A percentile compares a stretch with the other conserved stretches of the same genome.
These are phyloP conservation scores for Trichoderma koningiopsis DNA, from an alignment of 2,329 filamentous ascomycete genomes.

Conservation along the genomic window DNA sequence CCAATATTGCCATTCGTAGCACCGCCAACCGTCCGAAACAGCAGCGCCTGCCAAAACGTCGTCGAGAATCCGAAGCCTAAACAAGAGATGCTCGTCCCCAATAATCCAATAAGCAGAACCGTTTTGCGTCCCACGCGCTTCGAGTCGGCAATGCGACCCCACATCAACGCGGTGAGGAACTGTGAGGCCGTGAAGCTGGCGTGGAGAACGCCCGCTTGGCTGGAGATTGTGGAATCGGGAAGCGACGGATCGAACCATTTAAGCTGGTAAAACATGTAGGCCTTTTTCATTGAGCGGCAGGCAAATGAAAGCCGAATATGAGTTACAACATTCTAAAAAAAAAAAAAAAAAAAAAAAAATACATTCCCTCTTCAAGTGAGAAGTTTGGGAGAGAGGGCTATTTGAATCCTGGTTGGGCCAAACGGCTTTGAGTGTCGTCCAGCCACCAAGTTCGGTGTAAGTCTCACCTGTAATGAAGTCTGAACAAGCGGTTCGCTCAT, in stretches of 20 bases:
- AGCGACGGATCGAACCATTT: slow-evolving; percentile 66
- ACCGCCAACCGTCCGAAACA: slow-evolving; percentile 70
- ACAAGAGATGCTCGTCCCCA: slow-evolving; percentile 57
- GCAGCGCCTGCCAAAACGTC: slow-evolving; percentile 69
- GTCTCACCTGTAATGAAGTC: slow-evolving; percentile 62
- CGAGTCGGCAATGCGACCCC: slow-evolving; percentile 71
- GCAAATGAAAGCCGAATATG: not conserved
- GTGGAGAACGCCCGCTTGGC: slow-evolving; percentile 75
- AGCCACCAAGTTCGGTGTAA: not conserved
- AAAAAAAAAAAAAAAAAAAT: too few species aligned
- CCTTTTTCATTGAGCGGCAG: slow-evolving; percentile 42
- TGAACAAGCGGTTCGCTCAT: slow-evolving; percentile 82
- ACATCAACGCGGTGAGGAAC: slow-evolving; percentile 79
- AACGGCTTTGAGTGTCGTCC: not conserved
- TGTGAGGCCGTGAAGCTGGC: slow-evolving; percentile 81
- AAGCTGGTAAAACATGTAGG: slow-evolving; percentile 90
- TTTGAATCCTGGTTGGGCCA: not conserved
- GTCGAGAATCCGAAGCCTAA: slow-evolving; percentile 66
- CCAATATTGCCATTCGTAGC: slow-evolving; percentile 73
- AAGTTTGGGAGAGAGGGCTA: not conserved
- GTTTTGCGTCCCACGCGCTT: slow-evolving; percentile 71
- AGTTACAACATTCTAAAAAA: not conserved
- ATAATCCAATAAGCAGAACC: slow-evolving; percentile 74
- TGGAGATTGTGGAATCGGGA: slow-evolving; percentile 66
- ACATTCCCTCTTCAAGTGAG: not conserved